Conservation (phyloP, 2,329 filamentous ascomycete genomes). For the Blumeria hordei region DNA sequence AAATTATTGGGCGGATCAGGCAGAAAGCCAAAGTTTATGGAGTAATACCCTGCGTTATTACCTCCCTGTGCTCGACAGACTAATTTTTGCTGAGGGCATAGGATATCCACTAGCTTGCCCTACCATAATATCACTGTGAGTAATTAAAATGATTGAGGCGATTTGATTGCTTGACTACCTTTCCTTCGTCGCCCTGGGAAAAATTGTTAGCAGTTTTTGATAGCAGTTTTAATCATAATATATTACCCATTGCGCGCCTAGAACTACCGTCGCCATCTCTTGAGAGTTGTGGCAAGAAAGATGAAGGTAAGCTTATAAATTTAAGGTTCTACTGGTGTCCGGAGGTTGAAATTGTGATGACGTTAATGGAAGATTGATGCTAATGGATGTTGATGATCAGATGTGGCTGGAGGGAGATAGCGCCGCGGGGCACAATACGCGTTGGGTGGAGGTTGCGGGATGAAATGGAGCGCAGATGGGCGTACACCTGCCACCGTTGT, state of each 20-base stretch:
- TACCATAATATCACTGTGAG: not conserved
- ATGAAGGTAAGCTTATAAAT: too few species aligned
- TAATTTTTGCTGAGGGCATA: conserved; percentile 3
- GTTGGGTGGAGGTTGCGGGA: too few species aligned
- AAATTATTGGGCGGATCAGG: not conserved
- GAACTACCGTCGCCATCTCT: not conserved
- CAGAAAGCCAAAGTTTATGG: not conserved
- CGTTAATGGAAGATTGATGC: too few species aligned
- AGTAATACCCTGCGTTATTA: conserved; percentile 25
- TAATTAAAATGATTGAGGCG: not conserved
- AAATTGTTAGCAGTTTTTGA: not conserved
- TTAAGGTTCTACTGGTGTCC: too few species aligned
- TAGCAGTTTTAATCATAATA: not conserved
- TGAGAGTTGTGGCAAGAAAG: not conserved
- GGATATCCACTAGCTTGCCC: conserved; percentile 5
- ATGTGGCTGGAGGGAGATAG: too few species aligned
- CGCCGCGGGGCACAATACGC: too few species aligned
- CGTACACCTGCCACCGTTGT: too few species aligned
- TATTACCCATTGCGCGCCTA: conserved; percentile 2
- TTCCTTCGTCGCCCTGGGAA: conserved; percentile 1
- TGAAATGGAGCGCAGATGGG: too few species aligned
- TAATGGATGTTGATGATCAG: too few species aligned
- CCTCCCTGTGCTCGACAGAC: conserved; percentile 18
- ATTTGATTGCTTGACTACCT: not conserved
- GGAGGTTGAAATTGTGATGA: too few species aligned